Evolutionary conservation across 2,329 filamentous ascomycete genomes (phyloP).

Genomic region (Colletotrichum sansevieriae): DNA sequence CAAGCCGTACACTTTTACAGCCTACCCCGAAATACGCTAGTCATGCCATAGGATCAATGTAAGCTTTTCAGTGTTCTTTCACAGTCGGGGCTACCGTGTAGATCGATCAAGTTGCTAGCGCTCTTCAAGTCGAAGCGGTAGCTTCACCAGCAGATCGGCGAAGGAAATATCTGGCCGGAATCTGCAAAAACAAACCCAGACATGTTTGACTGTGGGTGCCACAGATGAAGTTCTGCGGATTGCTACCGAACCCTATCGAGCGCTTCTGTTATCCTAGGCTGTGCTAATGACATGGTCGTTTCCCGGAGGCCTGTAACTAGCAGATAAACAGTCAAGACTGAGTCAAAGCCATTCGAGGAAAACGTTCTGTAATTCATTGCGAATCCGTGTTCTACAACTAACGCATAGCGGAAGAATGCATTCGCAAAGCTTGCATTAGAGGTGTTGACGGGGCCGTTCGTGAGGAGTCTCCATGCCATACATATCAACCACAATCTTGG

Average conservation of each 20-base stretch:
- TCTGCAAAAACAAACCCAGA: neutral
- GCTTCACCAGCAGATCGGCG: too few species aligned
- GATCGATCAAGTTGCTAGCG: too few species aligned
- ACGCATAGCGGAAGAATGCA: neutral
- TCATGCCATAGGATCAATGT: neutral
- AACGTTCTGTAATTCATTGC: neutral
- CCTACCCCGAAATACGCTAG: neutral
- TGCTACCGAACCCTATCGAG: neutral
- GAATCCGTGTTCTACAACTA: neutral
- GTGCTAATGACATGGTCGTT: neutral
- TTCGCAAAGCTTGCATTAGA: neutral
- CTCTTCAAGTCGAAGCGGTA: too few species aligned
- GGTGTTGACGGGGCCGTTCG: neutral
- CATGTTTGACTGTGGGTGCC: neutral
- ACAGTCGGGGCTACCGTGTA: neutral
- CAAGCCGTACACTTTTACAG: slow-evolving; percentile 3
- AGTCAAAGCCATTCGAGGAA: neutral
- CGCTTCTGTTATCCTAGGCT: slow-evolving; percentile 9
- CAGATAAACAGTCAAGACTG: neutral
- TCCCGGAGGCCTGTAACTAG: neutral
- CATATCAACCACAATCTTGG: neutral
- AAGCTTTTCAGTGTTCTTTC: neutral
- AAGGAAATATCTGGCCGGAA: neutral
- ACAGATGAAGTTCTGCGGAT: neutral
- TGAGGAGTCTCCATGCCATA: slow-evolving; percentile 16